These are phyloP conservation scores for Tagetes erecta DNA, from an alignment of 129 eudicot genomes.

Conservation along the genomic window DNA sequence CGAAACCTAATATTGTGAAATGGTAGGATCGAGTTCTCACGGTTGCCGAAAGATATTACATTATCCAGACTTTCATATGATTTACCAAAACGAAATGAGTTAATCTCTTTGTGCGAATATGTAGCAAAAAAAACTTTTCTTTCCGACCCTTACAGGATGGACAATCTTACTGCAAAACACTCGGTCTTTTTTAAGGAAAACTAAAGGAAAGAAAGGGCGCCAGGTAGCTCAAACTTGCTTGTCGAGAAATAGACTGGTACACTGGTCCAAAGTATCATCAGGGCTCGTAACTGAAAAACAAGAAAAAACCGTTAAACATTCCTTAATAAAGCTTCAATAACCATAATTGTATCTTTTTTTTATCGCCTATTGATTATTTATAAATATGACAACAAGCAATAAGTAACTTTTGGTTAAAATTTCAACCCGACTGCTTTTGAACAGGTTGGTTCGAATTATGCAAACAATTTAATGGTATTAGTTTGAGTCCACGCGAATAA, in stretches of 20 bases:
- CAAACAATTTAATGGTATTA: no score
- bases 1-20: no score
- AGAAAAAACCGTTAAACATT: background rate
- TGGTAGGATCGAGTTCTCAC: background rate
- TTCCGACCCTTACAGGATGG: background rate
- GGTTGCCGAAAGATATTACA: background rate
- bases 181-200: background rate
- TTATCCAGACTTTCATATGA: conserved; percentile 2
- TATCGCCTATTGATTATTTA: background rate
- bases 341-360: background rate
- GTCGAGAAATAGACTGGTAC: conserved; percentile 62
- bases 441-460: background rate
- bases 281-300: conserved; percentile 80
- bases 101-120: conserved; percentile 23
- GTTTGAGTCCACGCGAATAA: conserved; percentile 2
- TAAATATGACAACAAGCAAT: background rate
- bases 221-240: conserved; percentile 32
- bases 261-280: conserved; percentile 76
- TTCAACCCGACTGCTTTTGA: background rate
- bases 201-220: background rate
- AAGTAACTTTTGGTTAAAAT: background rate
- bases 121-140: conserved; percentile 9
- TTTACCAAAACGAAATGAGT: conserved; percentile 2
- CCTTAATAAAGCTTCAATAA: background rate
- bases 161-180: background rate